Evolutionary conservation across 306 rosid genomes (phyloP).

Genomic region (Carpinus fangiana): DNA sequence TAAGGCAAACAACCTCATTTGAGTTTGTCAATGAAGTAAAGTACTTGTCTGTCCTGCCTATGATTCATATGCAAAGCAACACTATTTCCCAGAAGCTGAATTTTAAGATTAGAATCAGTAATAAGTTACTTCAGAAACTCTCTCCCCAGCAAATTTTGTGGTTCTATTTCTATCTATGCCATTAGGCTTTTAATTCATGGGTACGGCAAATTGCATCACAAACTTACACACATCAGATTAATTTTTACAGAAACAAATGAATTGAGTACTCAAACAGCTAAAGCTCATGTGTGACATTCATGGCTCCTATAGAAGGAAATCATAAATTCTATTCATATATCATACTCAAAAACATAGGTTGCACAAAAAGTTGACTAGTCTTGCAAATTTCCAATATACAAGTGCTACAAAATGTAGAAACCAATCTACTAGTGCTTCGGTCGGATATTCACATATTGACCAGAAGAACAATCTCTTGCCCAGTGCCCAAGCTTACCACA

Average conservation of each 20-base stretch:
- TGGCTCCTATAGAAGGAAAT: neutral
- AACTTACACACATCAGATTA: neutral
- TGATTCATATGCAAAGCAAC: too few relatives aligned
- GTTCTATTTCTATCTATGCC: too few relatives aligned
- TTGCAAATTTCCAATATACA: neutral
- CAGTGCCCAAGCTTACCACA: slow-evolving; percentile 59
- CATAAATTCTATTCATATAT: neutral
- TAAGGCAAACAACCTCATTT: too few relatives aligned
- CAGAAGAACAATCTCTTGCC: slow-evolving; percentile 44
- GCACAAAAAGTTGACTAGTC: neutral
- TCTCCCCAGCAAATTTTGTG: neutral
- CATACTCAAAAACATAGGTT: too few relatives aligned
- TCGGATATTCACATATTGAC: neutral
- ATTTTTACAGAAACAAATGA: too few relatives aligned
- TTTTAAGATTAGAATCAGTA: too few relatives aligned
- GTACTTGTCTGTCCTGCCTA: too few relatives aligned
- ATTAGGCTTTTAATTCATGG: neutral
- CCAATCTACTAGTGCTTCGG: neutral
- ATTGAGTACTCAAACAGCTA: neutral
- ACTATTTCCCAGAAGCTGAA: too few relatives aligned
- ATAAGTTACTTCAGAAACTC: too few relatives aligned
- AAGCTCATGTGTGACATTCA: neutral
- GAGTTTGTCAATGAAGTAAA: too few relatives aligned
- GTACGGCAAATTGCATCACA: neutral
- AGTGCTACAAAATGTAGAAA: neutral